A percentile compares a stretch with the other conserved stretches of the same genome.
Conservation (phyloP, 1,284 basidiomycete genomes). For the Trichosporon coremiiforme region DNA sequence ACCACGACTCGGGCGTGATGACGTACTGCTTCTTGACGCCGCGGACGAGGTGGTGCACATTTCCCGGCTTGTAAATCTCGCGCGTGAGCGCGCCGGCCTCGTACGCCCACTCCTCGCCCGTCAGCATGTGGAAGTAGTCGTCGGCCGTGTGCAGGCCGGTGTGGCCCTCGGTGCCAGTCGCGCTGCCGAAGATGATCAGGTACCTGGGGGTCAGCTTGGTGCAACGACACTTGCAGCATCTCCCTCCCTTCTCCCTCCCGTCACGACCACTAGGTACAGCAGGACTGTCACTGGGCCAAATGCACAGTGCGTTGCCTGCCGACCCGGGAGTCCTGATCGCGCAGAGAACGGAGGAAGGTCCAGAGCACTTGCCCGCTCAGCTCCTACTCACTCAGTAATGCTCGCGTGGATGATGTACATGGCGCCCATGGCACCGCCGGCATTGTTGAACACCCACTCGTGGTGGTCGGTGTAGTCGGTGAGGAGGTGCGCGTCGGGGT, state of each 20-base stretch:
- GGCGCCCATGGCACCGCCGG: conserved; percentile 92
- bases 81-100: conserved; percentile 73
- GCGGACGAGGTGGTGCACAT: conserved; percentile 78
- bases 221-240: no score
- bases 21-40: conserved; percentile 94
- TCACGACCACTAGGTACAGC: no score
- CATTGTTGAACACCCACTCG: conserved; percentile 98
- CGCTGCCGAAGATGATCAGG: conserved; percentile 85
- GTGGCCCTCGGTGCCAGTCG: conserved; percentile 95
- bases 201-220: conserved; percentile 47
- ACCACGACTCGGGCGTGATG: conserved; percentile 94
- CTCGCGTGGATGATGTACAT: conserved; percentile 97
- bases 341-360: no score
- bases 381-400: conserved; percentile 80
- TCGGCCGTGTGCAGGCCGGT: conserved; percentile 84
- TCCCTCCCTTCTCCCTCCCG: no score
- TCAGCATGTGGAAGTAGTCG: conserved; percentile 95
- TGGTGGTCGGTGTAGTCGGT: conserved; percentile 60
- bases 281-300: no score
- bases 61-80: conserved; percentile 81
- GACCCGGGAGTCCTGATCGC: no score
- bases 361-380: no score
- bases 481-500: conserved; percentile 66
- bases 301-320: no score
- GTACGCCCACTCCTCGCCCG: conserved; percentile 92